These are phyloP conservation scores for Puccinia hordei DNA, from an alignment of 1,284 basidiomycete genomes.

Conservation along the genomic window DNA sequence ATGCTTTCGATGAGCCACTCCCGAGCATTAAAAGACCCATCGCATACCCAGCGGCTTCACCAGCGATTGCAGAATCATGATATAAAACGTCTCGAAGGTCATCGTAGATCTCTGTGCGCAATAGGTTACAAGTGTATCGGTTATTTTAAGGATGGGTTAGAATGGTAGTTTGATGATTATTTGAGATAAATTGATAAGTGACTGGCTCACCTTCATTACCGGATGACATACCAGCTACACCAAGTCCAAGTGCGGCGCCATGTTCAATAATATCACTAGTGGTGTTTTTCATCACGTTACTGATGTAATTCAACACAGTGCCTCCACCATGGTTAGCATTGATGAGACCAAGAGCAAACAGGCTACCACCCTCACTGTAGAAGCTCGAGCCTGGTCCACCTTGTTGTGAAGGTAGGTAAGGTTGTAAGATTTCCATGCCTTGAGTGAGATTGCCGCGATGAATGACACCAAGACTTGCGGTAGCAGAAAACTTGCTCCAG, in stretches of 20 bases:
- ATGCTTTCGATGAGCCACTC: slow-evolving; percentile 73
- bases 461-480: slow-evolving; percentile 90
- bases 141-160: background rate
- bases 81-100: slow-evolving; percentile 83
- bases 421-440: slow-evolving; percentile 86
- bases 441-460: slow-evolving; percentile 93
- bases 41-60: slow-evolving; percentile 88
- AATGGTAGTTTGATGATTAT: background rate
- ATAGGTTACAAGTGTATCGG: background rate
- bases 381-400: slow-evolving; percentile 66
- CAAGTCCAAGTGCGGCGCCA: slow-evolving; percentile 88
- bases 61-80: slow-evolving; percentile 87
- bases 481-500: slow-evolving; percentile 96
- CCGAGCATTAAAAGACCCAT: slow-evolving; percentile 97
- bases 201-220: slow-evolving; percentile 67
- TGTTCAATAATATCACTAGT: slow-evolving; percentile 83
- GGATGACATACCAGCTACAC: slow-evolving; percentile 87
- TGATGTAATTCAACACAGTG: slow-evolving; percentile 74
- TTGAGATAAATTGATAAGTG: slow-evolving; percentile 1
- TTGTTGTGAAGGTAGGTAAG: slow-evolving; percentile 76
- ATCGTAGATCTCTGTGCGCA: slow-evolving; percentile 75
- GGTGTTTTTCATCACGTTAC: slow-evolving; percentile 69
- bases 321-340: slow-evolving; percentile 71
- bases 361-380: slow-evolving; percentile 87
- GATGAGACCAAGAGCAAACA: slow-evolving; percentile 91